Evolutionary conservation across 208 protist species (phyloP).

Genomic region (Trypanosoma caninum): DNA sequence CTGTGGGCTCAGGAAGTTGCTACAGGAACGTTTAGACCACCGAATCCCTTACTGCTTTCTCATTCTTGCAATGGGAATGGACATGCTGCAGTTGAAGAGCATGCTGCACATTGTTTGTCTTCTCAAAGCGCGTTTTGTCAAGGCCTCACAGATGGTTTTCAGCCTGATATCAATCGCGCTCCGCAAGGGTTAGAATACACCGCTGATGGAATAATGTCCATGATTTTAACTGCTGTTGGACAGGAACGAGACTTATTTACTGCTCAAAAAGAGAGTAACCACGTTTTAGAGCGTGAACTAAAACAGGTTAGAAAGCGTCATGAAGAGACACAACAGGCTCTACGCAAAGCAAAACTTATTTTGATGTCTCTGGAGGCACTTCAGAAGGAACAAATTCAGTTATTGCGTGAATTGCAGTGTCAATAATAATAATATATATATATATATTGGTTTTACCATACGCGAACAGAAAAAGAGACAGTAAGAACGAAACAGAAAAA

Average conservation of each 20-base stretch:
- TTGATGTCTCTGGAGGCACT: constrained; percentile 4
- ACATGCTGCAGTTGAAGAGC: not conserved
- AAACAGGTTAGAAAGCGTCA: constrained; percentile 25
- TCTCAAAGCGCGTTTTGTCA: not conserved
- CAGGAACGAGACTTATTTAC: constrained; percentile 50
- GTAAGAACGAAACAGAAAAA: constrained; percentile 20
- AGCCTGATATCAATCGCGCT: not conserved
- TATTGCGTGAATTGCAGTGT: constrained; percentile 8
- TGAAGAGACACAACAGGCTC: constrained; percentile 8
- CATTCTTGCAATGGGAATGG: not conserved
- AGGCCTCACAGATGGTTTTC: not conserved
- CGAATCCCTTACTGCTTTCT: constrained; percentile 4
- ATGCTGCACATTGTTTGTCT: not conserved
- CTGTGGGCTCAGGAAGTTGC: constrained; percentile 61
- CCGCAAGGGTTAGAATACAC: not conserved
- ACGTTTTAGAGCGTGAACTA: constrained; percentile 60
- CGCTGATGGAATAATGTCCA: constrained; percentile 43
- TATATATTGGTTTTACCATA: not conserved
- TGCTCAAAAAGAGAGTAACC: constrained; percentile 63
- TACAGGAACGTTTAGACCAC: constrained; percentile 68
- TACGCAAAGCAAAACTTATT: constrained; percentile 7
- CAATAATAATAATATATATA: no score
- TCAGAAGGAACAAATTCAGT: constrained; percentile 13
- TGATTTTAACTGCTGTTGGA: constrained; percentile 51
- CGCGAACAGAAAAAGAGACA: not conserved